Base-by-base conservation (phyloP, 78 protist genomes). In the Guillardia theta region DNA sequence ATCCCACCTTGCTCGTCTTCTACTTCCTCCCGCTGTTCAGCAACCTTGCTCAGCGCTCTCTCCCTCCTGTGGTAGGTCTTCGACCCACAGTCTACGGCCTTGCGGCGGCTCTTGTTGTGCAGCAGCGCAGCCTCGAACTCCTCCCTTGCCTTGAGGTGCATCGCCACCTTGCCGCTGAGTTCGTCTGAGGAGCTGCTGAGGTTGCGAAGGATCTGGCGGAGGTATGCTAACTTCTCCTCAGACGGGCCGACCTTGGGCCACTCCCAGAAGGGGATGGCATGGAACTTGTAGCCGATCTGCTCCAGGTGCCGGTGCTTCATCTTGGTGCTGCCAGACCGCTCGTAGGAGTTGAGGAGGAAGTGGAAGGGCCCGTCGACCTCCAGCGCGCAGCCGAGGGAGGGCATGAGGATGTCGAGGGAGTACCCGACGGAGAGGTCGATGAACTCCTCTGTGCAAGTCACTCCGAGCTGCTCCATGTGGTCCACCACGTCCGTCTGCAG, bases 311-410 rank as follows among this genome's bases (percentile, higher is more conserved):
- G 47, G 50, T 78, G 90, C 90, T 78, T 78, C 90, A 78, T 78
- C 90, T 44, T 50, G 0, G 90, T 1, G 90, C 39, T 78, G 45
- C 90, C 90, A 8, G 44, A 48, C 90, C 18, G 50, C 90, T 6
- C 21, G 41, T 21, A 24, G 44, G 10, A 19, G 1, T 36, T 30
- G 48, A 10, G 50, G 1, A 30, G 37, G 24, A 27, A 78, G 90
- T 78, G 90, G 50, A 78, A 78, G 30, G 90, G 90, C 18, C 90
- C 90, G 39, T 78, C 90, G 37, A 78, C 90, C 39, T 78, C 90
- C 48, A 78, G 53, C 1, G 90, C 90, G 6, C 10, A 18, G 33
- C 24, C 15, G 90, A 44, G 48, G 44, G 18, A 45, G 1, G 90
- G 83, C 53, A 78, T 3, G 39, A 78, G 24, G 33, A 78, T 36